Evolutionary conservation across 148 eudicot species (phyloP), one percentile per base, ranked within the genome.

Genomic region (Vaccinium corymbosum): DNA sequence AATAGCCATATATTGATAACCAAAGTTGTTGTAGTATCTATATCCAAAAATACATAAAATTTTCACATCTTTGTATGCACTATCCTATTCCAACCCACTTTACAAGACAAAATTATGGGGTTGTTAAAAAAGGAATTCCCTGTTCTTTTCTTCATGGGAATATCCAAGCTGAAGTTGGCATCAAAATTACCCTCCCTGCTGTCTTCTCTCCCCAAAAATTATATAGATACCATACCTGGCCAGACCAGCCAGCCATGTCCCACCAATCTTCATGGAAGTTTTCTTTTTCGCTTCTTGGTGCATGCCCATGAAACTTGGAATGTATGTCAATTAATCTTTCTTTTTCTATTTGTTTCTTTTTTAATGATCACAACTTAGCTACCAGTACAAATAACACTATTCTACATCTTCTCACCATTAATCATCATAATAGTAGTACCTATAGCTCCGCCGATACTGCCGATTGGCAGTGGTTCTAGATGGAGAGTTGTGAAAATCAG

Each of bases 371-470:
- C 35, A 64, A 10, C 12, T 22, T 64, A n/a, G 12, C 22, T 75
- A 3, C 78, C 13, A 20, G 27, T 46, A 46, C 1, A 46, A 52
- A 32, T 7, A 16, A 15, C 27, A 32, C 13, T 32, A 51, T 32
- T 66, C 51, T 35, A 57, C 14, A 80, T 19, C 27, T 38, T 52
- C 12, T 77, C 84, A 88, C 91, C 90, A 92, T 48, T 42, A 42
- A 42, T 88, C 86, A 68, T 86, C 86, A 74, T 86, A 85, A 85
- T 83, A 85, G 22, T 90, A 81, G 83, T 50, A 15, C 70, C 85
- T 80, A 76, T 90, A 84, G 10, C 89, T 93, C 82, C 92, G 91
- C 92, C 91, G 90, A 83, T 91, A 59, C 46, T 94, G 90, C 79
- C 92, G 86, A 64, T 80, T 89, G 73, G 82, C 84, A 83, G 90